These are phyloP conservation scores for Cudoniella acicularis DNA, from an alignment of 495 filamentous ascomycete genomes.

Conservation along the genomic window DNA sequence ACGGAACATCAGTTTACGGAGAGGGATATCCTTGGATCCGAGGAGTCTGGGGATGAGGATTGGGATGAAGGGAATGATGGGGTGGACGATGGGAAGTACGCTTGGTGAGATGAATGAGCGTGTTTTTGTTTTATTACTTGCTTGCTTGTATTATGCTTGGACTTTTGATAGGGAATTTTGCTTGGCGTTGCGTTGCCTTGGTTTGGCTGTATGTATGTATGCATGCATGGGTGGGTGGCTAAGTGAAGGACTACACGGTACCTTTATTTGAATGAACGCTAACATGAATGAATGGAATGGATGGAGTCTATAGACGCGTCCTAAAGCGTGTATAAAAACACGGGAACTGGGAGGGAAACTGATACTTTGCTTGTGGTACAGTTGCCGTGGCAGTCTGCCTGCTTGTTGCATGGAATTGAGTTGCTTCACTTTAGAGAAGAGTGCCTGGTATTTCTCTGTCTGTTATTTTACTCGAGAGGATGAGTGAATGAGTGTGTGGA, in stretches of 20 bases:
- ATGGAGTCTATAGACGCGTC: background rate
- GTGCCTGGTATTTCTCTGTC: too few relatives aligned
- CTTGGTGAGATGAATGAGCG: slow-evolving; percentile 16
- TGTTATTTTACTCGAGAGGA: too few relatives aligned
- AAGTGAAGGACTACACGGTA: too few relatives aligned
- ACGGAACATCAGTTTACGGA: slow-evolving; percentile 69
- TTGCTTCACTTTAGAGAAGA: too few relatives aligned
- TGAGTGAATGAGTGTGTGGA: too few relatives aligned
- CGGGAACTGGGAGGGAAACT: too few relatives aligned
- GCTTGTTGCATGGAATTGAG: too few relatives aligned
- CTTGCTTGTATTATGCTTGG: background rate
- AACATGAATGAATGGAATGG: background rate
- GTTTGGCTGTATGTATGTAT: background rate
- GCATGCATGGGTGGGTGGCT: too few relatives aligned
- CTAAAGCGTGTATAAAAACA: too few relatives aligned
- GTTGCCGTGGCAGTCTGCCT: too few relatives aligned
- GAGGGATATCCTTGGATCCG: slow-evolving; percentile 77
- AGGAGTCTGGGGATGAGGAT: slow-evolving; percentile 70
- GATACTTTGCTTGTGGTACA: too few relatives aligned
- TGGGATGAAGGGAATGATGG: slow-evolving; percentile 57
- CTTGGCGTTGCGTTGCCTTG: background rate
- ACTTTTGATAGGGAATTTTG: too few relatives aligned
- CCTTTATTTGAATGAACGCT: background rate
- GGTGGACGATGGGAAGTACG: slow-evolving; percentile 13
- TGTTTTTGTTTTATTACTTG: background rate